Percentiles rank a stretch among this genome's conserved stretches.
Conservation (phyloP, 2,329 filamentous ascomycete species). For the Aspergillus piperis region DNA sequence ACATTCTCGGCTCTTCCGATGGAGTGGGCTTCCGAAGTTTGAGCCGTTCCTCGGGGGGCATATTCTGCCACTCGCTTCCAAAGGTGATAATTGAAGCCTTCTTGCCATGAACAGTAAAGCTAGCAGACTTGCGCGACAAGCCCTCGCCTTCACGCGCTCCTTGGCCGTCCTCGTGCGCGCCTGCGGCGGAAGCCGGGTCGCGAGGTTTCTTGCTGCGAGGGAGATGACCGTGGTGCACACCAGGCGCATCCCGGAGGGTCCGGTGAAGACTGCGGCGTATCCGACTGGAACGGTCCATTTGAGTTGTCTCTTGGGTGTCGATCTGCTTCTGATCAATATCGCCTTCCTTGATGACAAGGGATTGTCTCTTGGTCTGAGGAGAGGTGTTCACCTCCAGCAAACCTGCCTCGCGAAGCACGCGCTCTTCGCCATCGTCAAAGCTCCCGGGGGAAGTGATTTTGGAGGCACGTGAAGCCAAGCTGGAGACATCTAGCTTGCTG, state of each 20-base stretch:
- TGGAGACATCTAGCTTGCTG: constrained; percentile 39
- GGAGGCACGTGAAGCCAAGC: constrained; percentile 37
- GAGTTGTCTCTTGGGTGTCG: constrained; percentile 38
- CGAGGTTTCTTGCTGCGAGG: constrained; percentile 76
- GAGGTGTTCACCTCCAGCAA: constrained; percentile 56
- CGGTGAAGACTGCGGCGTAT: constrained; percentile 86
- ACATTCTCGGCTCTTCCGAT: constrained; percentile 39
- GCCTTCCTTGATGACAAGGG: constrained; percentile 43
- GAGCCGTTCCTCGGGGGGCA: constrained; percentile 72
- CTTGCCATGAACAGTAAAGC: constrained; percentile 96
- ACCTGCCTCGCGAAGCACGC: constrained; percentile 67
- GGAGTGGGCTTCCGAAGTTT: constrained; percentile 58
- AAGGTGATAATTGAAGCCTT: constrained; percentile 98
- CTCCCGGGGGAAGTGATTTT: constrained; percentile 38
- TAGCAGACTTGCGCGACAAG: constrained; percentile 76
- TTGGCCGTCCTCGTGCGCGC: constrained; percentile 54
- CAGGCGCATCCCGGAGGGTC: constrained; percentile 77
- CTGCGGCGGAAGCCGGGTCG: constrained; percentile 66
- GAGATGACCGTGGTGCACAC: constrained; percentile 58
- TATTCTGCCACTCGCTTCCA: constrained; percentile 81
- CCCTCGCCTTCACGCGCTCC: constrained; percentile 60
- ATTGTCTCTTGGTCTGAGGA: constrained; percentile 44
- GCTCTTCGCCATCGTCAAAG: constrained; percentile 67
- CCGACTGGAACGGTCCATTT: constrained; percentile 59
- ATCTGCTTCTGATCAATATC: constrained; percentile 47